Percentiles rank a stretch among this genome's conserved stretches.
phyloP scores from a whole-genome alignment of 2,329 filamentous ascomycete genomes.

The Waltergamsia citrina region DNA sequence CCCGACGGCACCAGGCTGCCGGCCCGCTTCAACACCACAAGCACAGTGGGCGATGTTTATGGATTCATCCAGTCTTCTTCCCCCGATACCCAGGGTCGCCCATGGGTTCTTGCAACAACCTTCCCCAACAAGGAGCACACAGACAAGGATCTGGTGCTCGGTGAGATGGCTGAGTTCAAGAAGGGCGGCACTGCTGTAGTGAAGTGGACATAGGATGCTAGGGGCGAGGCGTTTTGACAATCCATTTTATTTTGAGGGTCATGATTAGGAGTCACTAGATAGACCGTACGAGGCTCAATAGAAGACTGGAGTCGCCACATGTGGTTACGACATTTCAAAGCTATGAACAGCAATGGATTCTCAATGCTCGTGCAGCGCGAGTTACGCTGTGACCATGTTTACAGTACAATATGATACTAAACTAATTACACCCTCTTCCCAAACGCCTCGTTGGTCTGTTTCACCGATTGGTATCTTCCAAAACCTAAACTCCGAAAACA shows the following conservation, averaged over 20 bases:
- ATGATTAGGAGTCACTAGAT: too few relatives aligned
- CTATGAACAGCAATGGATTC: too few relatives aligned
- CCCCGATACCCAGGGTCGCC: constrained; percentile 42
- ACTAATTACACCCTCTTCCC: too few relatives aligned
- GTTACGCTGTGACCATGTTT: too few relatives aligned
- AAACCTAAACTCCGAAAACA: not conserved
- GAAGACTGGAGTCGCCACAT: too few relatives aligned
- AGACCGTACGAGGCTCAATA: too few relatives aligned
- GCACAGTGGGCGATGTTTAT: constrained; percentile 72
- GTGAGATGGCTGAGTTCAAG: constrained; percentile 56
- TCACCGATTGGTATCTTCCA: not conserved
- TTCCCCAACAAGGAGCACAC: constrained; percentile 76
- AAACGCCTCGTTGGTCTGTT: too few relatives aligned
- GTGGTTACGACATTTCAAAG: too few relatives aligned
- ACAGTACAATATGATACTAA: too few relatives aligned
- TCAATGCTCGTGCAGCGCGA: too few relatives aligned
- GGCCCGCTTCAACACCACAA: constrained; percentile 73
- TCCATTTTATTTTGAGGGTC: not conserved
- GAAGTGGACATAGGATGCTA: constrained; percentile 46
- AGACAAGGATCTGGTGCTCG: constrained; percentile 50
- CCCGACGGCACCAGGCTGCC: constrained; percentile 68
- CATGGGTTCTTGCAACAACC: constrained; percentile 70
- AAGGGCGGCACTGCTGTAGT: constrained; percentile 56
- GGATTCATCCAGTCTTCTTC: constrained; percentile 60
- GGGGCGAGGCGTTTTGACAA: not conserved